Evolutionary conservation across 768 basidiomycete genomes (phyloP), one percentile per base, ranked within the genome.

Genomic region (Tricholoma bakamatsutake): DNA sequence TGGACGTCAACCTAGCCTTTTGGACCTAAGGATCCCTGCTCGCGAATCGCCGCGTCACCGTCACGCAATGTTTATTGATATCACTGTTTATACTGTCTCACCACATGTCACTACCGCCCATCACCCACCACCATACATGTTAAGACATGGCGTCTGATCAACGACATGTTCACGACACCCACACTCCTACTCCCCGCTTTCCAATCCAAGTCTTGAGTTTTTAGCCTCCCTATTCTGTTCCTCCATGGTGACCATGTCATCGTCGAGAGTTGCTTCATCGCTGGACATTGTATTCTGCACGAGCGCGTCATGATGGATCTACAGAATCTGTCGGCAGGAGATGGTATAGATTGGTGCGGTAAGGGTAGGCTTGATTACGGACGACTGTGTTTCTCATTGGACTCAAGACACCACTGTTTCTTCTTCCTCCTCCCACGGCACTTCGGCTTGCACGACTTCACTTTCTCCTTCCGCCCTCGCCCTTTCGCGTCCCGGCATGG

Each of bases 51-150:
- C 37, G 58, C 52, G 58, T 53, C 62, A 55, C 59, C 67, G 54
- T 61, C 71, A 63, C 65, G 65, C 62, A 72, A 64, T 72, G 76
- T 70, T 74, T 75, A 76, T 73, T 73, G 70, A 75, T 74, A 71
- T 76, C 69, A 70, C 65, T 69, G 71, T 71, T 68, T 69, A 71
- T 74, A 66, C 64, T 60, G 58, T 64, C 62, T 62, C 57, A 61
- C 60, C 50, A 56, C 51, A 51, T 53, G 42, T 37, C 21, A 27
- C 55, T 51, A 35, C 52, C 21, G 2, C 21, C 3, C 54, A 12
- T 40, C 55, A 17, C 49, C 50, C 56, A 28, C 24, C 57, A 54
- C 60, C 61, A 47, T 49, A 51, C 43, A 27, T 57, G 55, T 57
- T 48, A 17, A 50, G 59, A 50, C 65, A 66, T 58, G 63, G 73